Evolutionary conservation across 169 alveolate species (phyloP), one percentile per base, ranked within the genome.

Genomic region (Besnoitia besnoiti): DNA sequence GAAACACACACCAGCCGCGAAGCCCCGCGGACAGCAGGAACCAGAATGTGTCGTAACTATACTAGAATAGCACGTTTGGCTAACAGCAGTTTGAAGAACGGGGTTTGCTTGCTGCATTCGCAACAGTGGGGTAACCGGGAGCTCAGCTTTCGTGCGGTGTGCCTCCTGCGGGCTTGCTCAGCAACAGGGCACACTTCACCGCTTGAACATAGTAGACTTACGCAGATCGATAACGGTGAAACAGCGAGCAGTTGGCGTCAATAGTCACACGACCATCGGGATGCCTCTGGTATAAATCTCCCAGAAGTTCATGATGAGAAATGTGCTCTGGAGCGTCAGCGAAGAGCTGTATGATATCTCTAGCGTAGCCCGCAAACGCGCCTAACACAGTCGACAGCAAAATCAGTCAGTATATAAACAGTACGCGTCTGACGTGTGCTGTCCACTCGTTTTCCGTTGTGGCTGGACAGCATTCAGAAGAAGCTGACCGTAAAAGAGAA

Each of bases 321-420:
- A 77, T 19, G 55, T 77, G 59, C 24, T 39, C 61, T 4, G 49
- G 87, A 27, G 59, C 87, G 59, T 77, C 59, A 37, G 87, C 49
- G 12, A 77, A 42, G 59, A 77, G 59, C 35, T 16, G 33, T n/a
- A 77, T 27, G 40, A 77, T 42, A 30, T 42, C 59, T 42, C 55
- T 16, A 51, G 87, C 87, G 87, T 40, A 77, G 7, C 50, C 87
- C 19, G 40, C 59, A 44, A 77, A 77, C 4, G 87, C 87, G 59
- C 87, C 87, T 67, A 42, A 35, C 10, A n/a, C 59, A n/a, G 12
- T n/a, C n/a, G n/a, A n/a, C n/a, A n/a, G n/a, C n/a, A n/a, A n/a
- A n/a, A n/a, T n/a, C n/a, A n/a, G n/a, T n/a, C n/a, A n/a, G n/a
- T n/a, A n/a, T n/a, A n/a, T n/a, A n/a, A n/a, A n/a, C n/a, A n/a